phyloP scores from a whole-genome alignment of 164 flowering plant species.

The Paratinospora sagittata region DNA sequence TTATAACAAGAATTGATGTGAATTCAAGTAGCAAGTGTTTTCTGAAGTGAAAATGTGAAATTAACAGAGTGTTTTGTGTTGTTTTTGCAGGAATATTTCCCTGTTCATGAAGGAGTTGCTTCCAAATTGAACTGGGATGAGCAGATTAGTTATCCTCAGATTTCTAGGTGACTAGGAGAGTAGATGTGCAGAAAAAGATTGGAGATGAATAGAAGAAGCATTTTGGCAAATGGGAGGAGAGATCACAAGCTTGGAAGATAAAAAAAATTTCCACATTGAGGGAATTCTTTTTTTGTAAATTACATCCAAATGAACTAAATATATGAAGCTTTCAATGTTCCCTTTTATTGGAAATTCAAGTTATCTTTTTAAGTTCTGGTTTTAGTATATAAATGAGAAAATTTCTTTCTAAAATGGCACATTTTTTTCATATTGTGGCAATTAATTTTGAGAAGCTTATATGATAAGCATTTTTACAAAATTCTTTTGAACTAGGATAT shows the following conservation, averaged over 20 bases:
- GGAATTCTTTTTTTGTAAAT: slow-evolving; percentile 36
- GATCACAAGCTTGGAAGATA: slow-evolving; percentile 23
- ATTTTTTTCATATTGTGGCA: not conserved
- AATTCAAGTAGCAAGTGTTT: not conserved
- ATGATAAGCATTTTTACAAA: too few relatives aligned
- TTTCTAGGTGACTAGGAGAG: slow-evolving; percentile 40
- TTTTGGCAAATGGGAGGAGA: slow-evolving; percentile 23
- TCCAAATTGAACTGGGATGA: slow-evolving; percentile 85
- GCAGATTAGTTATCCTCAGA: too few relatives aligned
- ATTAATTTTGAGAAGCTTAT: too few relatives aligned
- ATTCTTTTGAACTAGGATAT: too few relatives aligned
- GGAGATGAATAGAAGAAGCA: slow-evolving; percentile 16
- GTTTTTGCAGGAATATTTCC: slow-evolving; percentile 65
- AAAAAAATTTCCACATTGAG: slow-evolving; percentile 18
- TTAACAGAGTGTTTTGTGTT: not conserved
- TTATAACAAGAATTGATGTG: not conserved
- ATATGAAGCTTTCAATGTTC: slow-evolving; percentile 30
- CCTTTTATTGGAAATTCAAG: slow-evolving; percentile 9
- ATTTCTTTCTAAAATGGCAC: not conserved
- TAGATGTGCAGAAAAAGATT: slow-evolving; percentile 8
- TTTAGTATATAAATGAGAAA: not conserved
- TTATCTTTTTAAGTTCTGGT: not conserved
- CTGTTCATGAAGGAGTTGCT: slow-evolving; percentile 74
- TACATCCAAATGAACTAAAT: slow-evolving; percentile 29
- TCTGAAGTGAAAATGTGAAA: not conserved